Evolutionary conservation across 1,284 basidiomycete genomes (phyloP).

Genomic region (Thelephora terrestris): DNA sequence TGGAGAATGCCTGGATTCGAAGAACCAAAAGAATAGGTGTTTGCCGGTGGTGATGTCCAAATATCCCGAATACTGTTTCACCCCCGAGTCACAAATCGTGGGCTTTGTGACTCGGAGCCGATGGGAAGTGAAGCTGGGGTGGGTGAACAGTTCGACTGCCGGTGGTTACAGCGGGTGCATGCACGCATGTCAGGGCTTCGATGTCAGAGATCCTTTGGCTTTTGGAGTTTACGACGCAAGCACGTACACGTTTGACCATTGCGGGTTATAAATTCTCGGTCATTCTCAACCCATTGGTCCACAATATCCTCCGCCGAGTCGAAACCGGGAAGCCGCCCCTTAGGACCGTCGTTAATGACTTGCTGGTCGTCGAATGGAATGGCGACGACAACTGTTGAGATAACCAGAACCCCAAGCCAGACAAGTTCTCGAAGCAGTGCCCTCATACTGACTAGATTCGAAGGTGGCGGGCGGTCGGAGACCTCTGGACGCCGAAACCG

Average conservation of each 20-base stretch:
- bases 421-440: too few species aligned
- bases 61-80: constrained; percentile 86
- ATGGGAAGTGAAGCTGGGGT: constrained; percentile 62
- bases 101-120: constrained; percentile 69
- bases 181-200: not conserved
- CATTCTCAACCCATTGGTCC: constrained; percentile 44
- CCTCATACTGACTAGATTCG: too few species aligned
- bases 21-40: constrained; percentile 90
- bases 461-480: too few species aligned
- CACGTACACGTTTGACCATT: constrained; percentile 49
- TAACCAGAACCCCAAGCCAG: too few species aligned
- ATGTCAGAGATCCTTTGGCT: not conserved
- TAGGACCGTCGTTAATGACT: too few species aligned
- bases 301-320: constrained; percentile 30
- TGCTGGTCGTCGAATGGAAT: too few species aligned
- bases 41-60: constrained; percentile 80
- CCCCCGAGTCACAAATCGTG: constrained; percentile 70
- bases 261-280: constrained; percentile 57
- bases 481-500: too few species aligned
- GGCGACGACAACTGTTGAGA: too few species aligned
- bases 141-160: constrained; percentile 65
- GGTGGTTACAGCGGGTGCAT: not conserved
- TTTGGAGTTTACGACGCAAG: not conserved
- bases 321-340: too few species aligned
- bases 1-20: constrained; percentile 71